Evolutionary conservation across 805 yeast species (phyloP).

Genomic region (Peterozyma toletana): DNA sequence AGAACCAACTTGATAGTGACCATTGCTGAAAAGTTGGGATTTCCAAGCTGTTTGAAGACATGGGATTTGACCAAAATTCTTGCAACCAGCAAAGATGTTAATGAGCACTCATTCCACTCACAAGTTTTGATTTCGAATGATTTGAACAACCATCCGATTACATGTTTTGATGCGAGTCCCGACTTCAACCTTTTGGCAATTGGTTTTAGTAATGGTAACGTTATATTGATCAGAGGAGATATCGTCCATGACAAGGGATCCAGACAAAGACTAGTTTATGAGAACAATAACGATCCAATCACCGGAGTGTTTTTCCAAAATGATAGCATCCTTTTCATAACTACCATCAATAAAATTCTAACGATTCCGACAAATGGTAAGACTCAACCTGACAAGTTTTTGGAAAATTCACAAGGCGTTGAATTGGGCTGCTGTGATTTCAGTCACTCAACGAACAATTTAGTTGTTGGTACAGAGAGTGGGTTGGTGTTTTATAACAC

Average conservation of each 20-base stretch:
- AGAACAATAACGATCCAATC: constrained; percentile 64
- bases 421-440: constrained; percentile 41
- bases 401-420: constrained; percentile 41
- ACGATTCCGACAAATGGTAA: constrained; percentile 74
- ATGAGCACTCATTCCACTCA: constrained; percentile 41
- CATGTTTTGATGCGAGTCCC: constrained; percentile 48
- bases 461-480: constrained; percentile 62
- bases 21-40: constrained; percentile 68
- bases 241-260: constrained; percentile 83
- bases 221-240: constrained; percentile 81
- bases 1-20: constrained; percentile 53
- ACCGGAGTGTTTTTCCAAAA: constrained; percentile 65
- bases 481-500: constrained; percentile 57
- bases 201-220: constrained; percentile 82
- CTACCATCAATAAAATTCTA: constrained; percentile 68
- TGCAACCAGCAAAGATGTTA: constrained; percentile 14
- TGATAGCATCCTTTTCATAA: constrained; percentile 52
- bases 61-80: constrained; percentile 63
- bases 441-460: constrained; percentile 17
- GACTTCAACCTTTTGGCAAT: constrained; percentile 61
- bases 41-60: constrained; percentile 57
- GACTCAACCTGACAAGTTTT: constrained; percentile 46
- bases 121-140: constrained; percentile 62
- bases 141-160: constrained; percentile 70
- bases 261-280: constrained; percentile 74